Evolutionary conservation across 2,329 filamentous ascomycete species (phyloP), one percentile per base, ranked within the genome.

Genomic region (Penicillium sp.): DNA sequence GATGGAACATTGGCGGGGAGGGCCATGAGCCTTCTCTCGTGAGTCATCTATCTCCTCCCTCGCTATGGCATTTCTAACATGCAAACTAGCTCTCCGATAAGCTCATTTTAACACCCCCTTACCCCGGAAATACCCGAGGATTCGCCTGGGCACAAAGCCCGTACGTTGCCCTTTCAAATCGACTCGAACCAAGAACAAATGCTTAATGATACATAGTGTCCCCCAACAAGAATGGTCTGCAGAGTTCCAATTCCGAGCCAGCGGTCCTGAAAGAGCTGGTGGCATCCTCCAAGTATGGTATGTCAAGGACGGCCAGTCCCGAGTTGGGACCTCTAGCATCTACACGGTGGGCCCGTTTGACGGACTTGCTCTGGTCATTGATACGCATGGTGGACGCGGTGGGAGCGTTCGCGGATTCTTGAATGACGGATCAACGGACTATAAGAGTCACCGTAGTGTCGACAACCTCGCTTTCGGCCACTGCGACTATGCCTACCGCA

Each of bases 251-350:
- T 96, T 98, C 72, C 83, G 93, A 59, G 88, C 85, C 45, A 89
- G 82, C 53, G 93, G 93, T 6, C 86, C 87, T 55, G 93, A 97
- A 66, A 79, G 88, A 60, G 89, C 85, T 44, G 84, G 86, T 50
- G 93, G 93, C 42, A 96, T 95, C 72, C 76, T 98, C 59, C 92
- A 97, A 71, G 79, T 98, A 63, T 98, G 93, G 93, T 89, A 95
- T 65, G 84, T 82, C 45, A 84, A 82, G 60, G 80, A 88, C 52
- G 87, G 87, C 28, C 74, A 81, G 59, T 72, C 78, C 52, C 75
- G 77, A 27, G 76, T 95, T 47, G 85, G 83, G 47, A 80, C 84
- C 23, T 80, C 82, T 56, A 95, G 88, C 70, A 82, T 95, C 59
- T 95, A 96, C 73, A 93, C 87, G 0, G 86, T 86, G 8, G 82